Conservation (phyloP, 1,284 basidiomycete species). For the Anthracocystis walkeri region DNA sequence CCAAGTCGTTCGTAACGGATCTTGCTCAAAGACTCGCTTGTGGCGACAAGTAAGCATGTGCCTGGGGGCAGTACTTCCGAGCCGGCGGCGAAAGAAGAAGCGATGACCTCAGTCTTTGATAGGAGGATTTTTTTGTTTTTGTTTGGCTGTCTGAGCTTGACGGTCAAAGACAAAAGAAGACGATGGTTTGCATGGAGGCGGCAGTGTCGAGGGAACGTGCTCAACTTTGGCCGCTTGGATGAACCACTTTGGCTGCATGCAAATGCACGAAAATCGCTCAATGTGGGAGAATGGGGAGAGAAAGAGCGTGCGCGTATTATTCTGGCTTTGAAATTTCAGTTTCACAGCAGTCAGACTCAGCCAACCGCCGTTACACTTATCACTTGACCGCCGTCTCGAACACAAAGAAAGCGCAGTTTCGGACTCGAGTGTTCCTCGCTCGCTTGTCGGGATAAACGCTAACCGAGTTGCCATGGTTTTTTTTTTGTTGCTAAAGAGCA, state of each 20-base stretch:
- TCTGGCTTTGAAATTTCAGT: not conserved
- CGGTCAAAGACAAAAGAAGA: not conserved
- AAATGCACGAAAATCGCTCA: not conserved
- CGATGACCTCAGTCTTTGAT: not conserved
- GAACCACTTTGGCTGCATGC: not conserved
- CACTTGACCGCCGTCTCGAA: conserved; percentile 3
- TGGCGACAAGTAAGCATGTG: not conserved
- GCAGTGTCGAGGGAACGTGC: conserved; percentile 31
- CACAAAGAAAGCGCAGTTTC: conserved; percentile 4
- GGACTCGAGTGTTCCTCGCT: conserved; percentile 32
- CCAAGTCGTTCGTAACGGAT: too few relatives aligned
- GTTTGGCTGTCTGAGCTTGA: not conserved
- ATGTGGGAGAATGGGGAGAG: not conserved
- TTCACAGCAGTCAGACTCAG: not conserved
- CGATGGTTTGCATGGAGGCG: conserved; percentile 1
- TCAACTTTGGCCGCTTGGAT: not conserved
- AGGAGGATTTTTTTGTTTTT: not conserved
- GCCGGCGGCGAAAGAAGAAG: not conserved
- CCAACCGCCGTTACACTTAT: conserved; percentile 14
- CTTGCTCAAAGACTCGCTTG: not conserved
- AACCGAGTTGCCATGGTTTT: conserved; percentile 21
- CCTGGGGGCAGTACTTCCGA: not conserved
- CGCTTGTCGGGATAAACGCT: conserved; percentile 18
- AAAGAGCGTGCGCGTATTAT: conserved; percentile 1
- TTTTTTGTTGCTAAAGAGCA: not conserved